Percentiles rank a stretch among this genome's conserved stretches.
phyloP scores from a whole-genome alignment of 225 moss, liverwort and hornwort species.

The Sphagnum contortum region DNA sequence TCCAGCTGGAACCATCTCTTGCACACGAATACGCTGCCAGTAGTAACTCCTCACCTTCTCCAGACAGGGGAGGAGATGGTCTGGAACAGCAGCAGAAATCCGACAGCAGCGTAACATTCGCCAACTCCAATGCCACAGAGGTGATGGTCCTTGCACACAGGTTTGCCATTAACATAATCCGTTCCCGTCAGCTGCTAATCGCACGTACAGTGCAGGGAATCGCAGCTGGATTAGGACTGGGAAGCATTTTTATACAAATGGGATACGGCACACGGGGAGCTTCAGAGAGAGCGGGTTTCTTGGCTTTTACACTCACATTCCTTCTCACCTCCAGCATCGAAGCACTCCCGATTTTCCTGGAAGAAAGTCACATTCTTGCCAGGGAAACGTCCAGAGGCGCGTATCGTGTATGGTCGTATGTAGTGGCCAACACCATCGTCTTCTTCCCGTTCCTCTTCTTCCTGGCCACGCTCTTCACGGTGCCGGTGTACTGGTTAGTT shows the following conservation, averaged over 20 bases:
- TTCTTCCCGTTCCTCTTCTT: slow-evolving; percentile 11
- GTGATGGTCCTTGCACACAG: slow-evolving; percentile 24
- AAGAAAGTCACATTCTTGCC: slow-evolving; percentile 1
- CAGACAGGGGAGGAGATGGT: no score
- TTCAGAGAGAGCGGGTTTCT: slow-evolving; percentile 1
- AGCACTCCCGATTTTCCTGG: slow-evolving; percentile 5
- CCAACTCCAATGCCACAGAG: slow-evolving; percentile 26
- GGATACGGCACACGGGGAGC: slow-evolving; percentile 4
- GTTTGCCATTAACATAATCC: slow-evolving; percentile 28
- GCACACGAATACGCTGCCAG: no score
- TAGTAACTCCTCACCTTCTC: no score
- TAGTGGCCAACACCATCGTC: slow-evolving; percentile 5
- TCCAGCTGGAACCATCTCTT: no score
- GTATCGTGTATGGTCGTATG: slow-evolving; percentile 9
- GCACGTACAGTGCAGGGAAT: slow-evolving; percentile 12
- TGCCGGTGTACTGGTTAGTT: slow-evolving; percentile 25
- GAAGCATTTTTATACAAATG: slow-evolving; percentile 7
- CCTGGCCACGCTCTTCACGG: slow-evolving; percentile 3
- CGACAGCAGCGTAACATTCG: slow-evolving; percentile 7
- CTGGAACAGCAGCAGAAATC: no score
- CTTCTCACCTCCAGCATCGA: slow-evolving; percentile 10
- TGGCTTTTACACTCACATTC: slow-evolving; percentile 9
- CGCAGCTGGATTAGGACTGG: slow-evolving; percentile 1
- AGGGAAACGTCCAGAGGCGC: slow-evolving; percentile 14
- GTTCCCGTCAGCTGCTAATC: slow-evolving; percentile 37